A percentile compares a stretch with the other conserved stretches of the same genome.
These are phyloP conservation scores for Solanum megistacrolobum DNA, from an alignment of 257 asterid species.

Conservation along the genomic window DNA sequence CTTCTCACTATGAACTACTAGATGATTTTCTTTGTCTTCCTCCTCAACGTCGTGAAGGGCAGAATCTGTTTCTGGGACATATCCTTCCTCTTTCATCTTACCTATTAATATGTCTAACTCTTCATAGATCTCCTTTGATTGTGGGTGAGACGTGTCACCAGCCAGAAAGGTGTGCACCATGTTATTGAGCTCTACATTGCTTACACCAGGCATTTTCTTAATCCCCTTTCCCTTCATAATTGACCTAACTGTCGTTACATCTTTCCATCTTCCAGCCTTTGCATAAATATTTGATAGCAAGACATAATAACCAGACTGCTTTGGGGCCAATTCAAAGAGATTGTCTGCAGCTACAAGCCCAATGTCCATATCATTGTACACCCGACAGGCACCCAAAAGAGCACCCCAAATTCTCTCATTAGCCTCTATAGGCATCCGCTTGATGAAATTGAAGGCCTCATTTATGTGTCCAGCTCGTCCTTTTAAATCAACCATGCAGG, in stretches of 20 bases:
- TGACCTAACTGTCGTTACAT: constrained; percentile 49
- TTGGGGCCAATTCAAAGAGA: constrained; percentile 65
- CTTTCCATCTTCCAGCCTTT: constrained; percentile 83
- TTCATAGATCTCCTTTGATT: constrained; percentile 46
- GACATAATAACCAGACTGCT: constrained; percentile 74
- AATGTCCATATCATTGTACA: constrained; percentile 54
- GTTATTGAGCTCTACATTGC: constrained; percentile 60
- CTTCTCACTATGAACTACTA: constrained; percentile 81
- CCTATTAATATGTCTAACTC: constrained; percentile 59
- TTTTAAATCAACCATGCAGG: constrained; percentile 82
- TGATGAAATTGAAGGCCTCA: constrained; percentile 59
- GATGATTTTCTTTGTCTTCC: constrained; percentile 85
- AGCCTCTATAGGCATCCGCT: constrained; percentile 49
- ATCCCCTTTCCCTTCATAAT: constrained; percentile 62
- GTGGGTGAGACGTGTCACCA: constrained; percentile 66
- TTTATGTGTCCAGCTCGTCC: constrained; percentile 70
- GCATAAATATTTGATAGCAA: constrained; percentile 76
- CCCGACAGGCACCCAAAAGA: constrained; percentile 64
- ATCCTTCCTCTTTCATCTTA: constrained; percentile 76
- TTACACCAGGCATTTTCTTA: constrained; percentile 70
- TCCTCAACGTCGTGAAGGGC: constrained; percentile 91
- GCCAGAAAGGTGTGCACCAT: constrained; percentile 73
- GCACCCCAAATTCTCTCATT: constrained; percentile 88
- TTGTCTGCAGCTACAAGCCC: constrained; percentile 81
- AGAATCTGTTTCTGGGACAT: constrained; percentile 55